These are phyloP conservation scores for Fusarium sp. DNA, from an alignment of 2,329 filamentous ascomycete species.

Conservation along the genomic window DNA sequence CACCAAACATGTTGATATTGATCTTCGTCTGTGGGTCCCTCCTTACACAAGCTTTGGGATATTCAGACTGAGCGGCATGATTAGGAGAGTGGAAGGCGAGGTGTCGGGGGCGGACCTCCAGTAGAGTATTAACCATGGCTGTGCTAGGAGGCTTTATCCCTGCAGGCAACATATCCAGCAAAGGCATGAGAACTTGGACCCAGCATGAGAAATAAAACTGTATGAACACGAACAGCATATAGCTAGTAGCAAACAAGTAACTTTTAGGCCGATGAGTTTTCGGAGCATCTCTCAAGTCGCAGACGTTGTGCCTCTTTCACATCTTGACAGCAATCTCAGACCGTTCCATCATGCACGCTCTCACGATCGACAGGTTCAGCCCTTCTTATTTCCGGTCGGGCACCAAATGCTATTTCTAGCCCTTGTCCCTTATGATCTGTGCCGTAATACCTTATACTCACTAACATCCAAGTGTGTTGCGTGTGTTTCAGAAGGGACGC, in stretches of 20 bases:
- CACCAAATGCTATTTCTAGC: not conserved
- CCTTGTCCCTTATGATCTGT: not conserved
- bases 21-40: conserved; percentile 13
- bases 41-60: conserved; percentile 15
- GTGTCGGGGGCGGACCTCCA: not conserved
- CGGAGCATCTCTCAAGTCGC: not conserved
- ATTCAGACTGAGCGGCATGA: conserved; percentile 12
- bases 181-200: not conserved
- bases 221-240: not conserved
- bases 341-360: not conserved
- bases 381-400: not conserved
- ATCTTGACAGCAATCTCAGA: not conserved
- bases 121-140: not conserved
- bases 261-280: not conserved
- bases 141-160: not conserved
- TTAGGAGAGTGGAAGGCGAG: not conserved
- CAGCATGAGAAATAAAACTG: not conserved
- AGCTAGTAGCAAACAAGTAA: not conserved
- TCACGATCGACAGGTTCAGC: not conserved
- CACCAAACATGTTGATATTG: conserved; percentile 6
- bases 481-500: not conserved
- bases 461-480: not conserved
- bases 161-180: not conserved
- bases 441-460: not conserved
- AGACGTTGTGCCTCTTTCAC: not conserved